phyloP scores from a whole-genome alignment of 345 rosid species.

The Eucalyptus tenuipes region DNA sequence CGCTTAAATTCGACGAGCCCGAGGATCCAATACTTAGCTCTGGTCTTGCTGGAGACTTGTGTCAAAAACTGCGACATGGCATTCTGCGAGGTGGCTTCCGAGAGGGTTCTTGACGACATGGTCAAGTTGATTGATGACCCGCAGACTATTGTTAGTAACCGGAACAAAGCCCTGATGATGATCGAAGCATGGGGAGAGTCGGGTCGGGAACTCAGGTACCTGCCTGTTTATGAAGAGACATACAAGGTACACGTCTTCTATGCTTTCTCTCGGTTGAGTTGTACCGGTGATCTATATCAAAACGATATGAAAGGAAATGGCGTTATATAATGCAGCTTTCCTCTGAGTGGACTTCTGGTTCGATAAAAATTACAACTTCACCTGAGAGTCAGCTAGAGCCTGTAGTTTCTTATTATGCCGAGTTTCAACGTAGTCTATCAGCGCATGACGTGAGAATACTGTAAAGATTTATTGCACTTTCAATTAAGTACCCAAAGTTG shows the following conservation, averaged over 20 bases:
- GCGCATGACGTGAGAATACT: neutral
- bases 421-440: neutral
- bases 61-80: slow-evolving; percentile 91
- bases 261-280: neutral
- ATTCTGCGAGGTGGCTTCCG: slow-evolving; percentile 89
- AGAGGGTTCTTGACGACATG: slow-evolving; percentile 92
- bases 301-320: neutral
- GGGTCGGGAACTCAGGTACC: slow-evolving; percentile 61
- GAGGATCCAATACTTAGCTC: slow-evolving; percentile 66
- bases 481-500: neutral
- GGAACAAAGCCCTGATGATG: slow-evolving; percentile 74
- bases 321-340: neutral
- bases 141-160: slow-evolving; percentile 57
- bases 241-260: slow-evolving; percentile 51
- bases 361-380: neutral
- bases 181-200: slow-evolving; percentile 94
- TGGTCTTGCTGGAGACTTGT: slow-evolving; percentile 75
- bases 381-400: neutral
- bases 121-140: slow-evolving; percentile 85
- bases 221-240: slow-evolving; percentile 81
- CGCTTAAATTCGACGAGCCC: slow-evolving; percentile 58
- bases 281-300: neutral
- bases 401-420: neutral
- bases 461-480: neutral
- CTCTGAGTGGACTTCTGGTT: neutral